Base-by-base conservation (phyloP, 2,329 filamentous ascomycete species). In the Cephalotrichum gorgonifer region DNA sequence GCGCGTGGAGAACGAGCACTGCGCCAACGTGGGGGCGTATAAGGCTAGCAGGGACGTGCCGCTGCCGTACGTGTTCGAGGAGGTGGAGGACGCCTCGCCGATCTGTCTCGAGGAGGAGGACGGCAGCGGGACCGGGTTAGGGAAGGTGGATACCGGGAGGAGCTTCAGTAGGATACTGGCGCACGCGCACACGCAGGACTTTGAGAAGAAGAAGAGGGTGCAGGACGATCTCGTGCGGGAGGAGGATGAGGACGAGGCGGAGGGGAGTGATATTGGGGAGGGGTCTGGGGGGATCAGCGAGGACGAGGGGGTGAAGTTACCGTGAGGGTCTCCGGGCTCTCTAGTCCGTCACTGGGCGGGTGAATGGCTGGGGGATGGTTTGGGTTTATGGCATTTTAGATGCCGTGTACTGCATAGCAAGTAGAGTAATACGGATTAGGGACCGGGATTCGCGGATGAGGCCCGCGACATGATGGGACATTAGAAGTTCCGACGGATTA, bases 1-100 rank as follows among this genome's bases (percentile, higher is more conserved):
- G 63, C 87, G 93, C 38, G 90, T 98, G 25, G 93, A 98, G 65
- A 98, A 98, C 64, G 93, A 98, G 59, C 93, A 98, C 67, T 95
- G 89, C 66, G 83, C 85, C 49, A 95, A 96, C 57, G 91, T 98
- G 2, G 79, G 82, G 17, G 82, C 88, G 55, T 94, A 94, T 74
- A 89, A 94, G 54, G 93, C 93, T 4, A 88, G 84, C 2, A 78
- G 91, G 50, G 90, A 96, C 58, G 78, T 95, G 0, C 88, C 88
- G 0, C 73, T 97, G 0, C 91, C 91, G 0, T 97, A 96, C 62
- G 74, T 79, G 45, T 67, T 82, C 43, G 72, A 78, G 41, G 41
- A 43, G 50, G 41, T 26, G 41, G 41, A 42, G 39, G 22, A 14
- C 15, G 15, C 11, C 22, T 6, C 11, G 22, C 22, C 6, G 26